Evolutionary conservation across 352 stramenopile species (phyloP), one percentile per base, ranked within the genome.

Genomic region (Pythium sukuiense): DNA sequence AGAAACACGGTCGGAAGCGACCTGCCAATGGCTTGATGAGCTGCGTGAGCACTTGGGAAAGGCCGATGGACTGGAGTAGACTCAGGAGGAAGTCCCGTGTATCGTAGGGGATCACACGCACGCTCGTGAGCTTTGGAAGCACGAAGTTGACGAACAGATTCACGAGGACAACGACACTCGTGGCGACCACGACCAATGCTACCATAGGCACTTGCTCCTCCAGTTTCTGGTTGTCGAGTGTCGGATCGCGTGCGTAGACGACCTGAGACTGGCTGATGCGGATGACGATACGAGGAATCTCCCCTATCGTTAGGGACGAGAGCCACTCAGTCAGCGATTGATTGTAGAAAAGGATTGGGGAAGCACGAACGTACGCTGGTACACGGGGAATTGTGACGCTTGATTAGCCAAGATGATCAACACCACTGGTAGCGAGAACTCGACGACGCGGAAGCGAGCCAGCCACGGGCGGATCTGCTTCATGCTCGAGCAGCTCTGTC

Each of bases 81-180:
- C 77, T 90, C 61, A 93, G 64, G n/a, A 91, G 54, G 43, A 90
- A 88, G 71, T 93, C 85, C 16, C 85, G 79, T 20, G 85, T 85
- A 64, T 93, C 84, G 67, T 93, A 76, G 5, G 69, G 68, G 41
- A 92, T 87, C 26, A 80, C 48, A 29, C 77, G 83, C 9, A 79
- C 54, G 39, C 76, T 68, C 39, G 78, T 72, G 39, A 84, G 74
- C 46, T 73, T 70, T 6, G 82, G 82, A 12, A 86, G 60, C 54
- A 82, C 59, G 59, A 71, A 88, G 70, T 88, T 89, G 14, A 91
- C 63, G 13, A 82, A 48, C 29, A 90, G 33, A 48, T 91, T 89
- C 52, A 73, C 60, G 12, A 71, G 9, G 30, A 88, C 76, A 8
- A 82, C 74, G 6, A 83, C 59, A 1, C 29, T 43, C n/a, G 73